Evolutionary conservation across 352 stramenopile genomes (phyloP).

Genomic region (Phytophthora hybrid): DNA sequence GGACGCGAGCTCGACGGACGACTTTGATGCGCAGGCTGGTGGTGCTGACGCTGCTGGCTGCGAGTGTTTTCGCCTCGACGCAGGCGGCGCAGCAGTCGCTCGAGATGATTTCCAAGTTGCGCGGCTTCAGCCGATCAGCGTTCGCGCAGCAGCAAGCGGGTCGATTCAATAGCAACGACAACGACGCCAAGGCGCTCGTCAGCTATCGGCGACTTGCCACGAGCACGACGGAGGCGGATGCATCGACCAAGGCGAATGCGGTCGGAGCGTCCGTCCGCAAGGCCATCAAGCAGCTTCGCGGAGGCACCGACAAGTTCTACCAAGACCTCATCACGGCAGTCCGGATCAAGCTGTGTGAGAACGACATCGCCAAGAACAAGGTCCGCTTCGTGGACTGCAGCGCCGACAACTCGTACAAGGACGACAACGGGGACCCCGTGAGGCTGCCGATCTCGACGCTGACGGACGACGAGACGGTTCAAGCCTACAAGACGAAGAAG

Average conservation of each 20-base stretch:
- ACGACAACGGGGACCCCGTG: conserved; percentile 46
- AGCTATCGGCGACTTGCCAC: conserved; percentile 35
- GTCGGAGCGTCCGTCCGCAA: conserved; percentile 62
- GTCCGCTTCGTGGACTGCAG: conserved; percentile 48
- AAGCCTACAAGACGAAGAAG: conserved; percentile 40
- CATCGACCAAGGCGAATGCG: conserved; percentile 52
- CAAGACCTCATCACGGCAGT: conserved; percentile 62
- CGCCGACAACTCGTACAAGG: conserved; percentile 49
- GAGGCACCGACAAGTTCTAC: conserved; percentile 71
- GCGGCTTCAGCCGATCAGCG: conserved; percentile 13
- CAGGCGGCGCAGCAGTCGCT: conserved; percentile 21
- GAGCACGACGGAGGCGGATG: conserved; percentile 23
- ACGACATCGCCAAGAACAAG: conserved; percentile 35
- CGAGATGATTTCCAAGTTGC: conserved; percentile 28
- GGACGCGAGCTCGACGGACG: conserved; percentile 2
- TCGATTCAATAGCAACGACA: background rate
- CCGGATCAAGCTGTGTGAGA: conserved; percentile 61
- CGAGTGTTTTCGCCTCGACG: conserved; percentile 10
- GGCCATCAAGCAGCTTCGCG: conserved; percentile 69
- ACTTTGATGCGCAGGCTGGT: background rate
- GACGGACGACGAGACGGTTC: conserved; percentile 36
- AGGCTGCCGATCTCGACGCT: conserved; percentile 25
- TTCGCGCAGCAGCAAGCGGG: conserved; percentile 10
- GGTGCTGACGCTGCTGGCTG: conserved; percentile 11
- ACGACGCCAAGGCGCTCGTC: background rate